Percentiles rank a stretch among this genome's conserved stretches.
Conservation (phyloP, 352 stramenopile species). For the Phytophthora quininea region DNA sequence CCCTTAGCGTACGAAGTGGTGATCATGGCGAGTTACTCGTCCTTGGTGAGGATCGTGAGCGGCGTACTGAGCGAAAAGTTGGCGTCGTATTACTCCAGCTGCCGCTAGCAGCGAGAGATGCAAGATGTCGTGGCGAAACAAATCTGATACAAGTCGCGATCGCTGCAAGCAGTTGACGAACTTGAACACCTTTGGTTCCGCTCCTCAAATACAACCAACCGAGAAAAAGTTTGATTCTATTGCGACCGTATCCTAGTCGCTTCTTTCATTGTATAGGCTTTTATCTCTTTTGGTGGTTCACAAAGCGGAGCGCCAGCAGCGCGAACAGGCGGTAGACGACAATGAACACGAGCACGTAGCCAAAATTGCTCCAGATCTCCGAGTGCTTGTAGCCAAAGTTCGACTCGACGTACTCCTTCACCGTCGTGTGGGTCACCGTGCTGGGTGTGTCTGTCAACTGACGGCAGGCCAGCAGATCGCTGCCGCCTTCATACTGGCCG, state of each 20-base stretch:
- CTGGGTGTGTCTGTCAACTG: conserved; percentile 19
- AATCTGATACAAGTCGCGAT: not conserved
- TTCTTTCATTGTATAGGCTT: not conserved
- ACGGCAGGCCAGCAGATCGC: conserved; percentile 18
- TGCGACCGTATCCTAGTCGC: not conserved
- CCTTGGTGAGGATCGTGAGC: conserved; percentile 42
- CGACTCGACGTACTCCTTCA: conserved; percentile 33
- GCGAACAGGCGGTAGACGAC: conserved; percentile 34
- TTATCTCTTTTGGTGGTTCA: conserved; percentile 57
- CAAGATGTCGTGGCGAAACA: not conserved
- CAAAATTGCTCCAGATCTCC: conserved; percentile 38
- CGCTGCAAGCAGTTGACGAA: not conserved
- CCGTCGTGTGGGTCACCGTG: conserved; percentile 19
- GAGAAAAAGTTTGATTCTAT: not conserved
- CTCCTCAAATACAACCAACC: too few species aligned
- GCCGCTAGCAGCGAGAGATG: too few species aligned
- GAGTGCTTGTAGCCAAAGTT: conserved; percentile 38
- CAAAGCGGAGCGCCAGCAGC: conserved; percentile 40
- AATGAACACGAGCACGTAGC: conserved; percentile 33
- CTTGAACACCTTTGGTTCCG: not conserved
- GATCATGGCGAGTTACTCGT: conserved; percentile 39
- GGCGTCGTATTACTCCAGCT: conserved; percentile 14
- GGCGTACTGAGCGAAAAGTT: conserved; percentile 40
- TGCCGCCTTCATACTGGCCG: conserved; percentile 20
- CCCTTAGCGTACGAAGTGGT: conserved; percentile 27